phyloP scores from a whole-genome alignment of 331 rosid genomes.

The Pyrus hybrid region DNA sequence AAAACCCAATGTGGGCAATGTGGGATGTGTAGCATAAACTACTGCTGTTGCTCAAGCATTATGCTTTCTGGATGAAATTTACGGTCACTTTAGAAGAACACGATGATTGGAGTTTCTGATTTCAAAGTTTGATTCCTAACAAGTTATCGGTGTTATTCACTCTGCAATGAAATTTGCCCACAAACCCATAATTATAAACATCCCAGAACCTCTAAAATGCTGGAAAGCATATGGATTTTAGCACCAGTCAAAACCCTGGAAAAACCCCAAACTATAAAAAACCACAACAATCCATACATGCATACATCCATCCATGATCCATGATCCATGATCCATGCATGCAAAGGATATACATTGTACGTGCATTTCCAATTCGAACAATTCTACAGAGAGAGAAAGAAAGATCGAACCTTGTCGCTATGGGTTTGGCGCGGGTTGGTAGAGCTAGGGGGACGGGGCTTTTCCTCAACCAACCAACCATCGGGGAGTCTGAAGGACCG shows the following conservation, averaged over 20 bases:
- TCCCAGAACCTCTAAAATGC: not conserved
- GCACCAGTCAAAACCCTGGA: not conserved
- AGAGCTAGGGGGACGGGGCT: constrained; percentile 15
- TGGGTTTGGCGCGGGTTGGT: not conserved
- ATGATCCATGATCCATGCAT: not conserved
- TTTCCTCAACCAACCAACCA: constrained; percentile 39
- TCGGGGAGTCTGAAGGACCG: constrained; percentile 29
- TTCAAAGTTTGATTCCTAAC: not conserved
- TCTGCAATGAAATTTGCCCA: not conserved
- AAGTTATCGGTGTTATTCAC: not conserved
- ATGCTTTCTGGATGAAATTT: not conserved
- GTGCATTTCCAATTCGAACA: not conserved
- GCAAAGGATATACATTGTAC: not conserved
- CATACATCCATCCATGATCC: not conserved
- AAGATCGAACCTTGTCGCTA: constrained; percentile 28
- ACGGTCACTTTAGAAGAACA: not conserved
- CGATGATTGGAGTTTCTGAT: not conserved
- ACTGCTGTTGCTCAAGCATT: not conserved
- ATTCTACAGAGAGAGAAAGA: not conserved
- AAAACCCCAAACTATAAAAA: not conserved
- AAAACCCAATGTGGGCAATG: not conserved
- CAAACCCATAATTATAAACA: not conserved
- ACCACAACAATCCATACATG: not conserved
- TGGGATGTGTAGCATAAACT: not conserved
- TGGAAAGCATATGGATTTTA: not conserved